A percentile compares a stretch with the other conserved stretches of the same genome.
Conservation (phyloP, 371 early-diverging fungal species). For the Quaeritorhiza haematococci region DNA sequence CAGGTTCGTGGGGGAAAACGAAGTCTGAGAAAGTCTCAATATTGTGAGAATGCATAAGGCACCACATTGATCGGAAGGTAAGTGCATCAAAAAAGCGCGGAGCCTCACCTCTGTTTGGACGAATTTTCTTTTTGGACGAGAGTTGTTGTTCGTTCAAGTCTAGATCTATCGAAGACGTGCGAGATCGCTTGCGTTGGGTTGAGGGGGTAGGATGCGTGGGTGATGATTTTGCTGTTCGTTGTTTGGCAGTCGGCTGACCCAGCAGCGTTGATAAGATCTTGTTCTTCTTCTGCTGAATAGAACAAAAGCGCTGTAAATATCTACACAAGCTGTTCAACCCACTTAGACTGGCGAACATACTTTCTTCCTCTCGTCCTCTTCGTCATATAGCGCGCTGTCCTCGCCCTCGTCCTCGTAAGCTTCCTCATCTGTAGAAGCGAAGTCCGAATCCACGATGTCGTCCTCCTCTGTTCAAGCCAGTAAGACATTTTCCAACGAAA, state of each 20-base stretch:
- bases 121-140: not conserved
- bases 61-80: not conserved
- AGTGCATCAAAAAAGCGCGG: not conserved
- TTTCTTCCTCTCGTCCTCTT: conserved; percentile 9
- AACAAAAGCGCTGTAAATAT: not conserved
- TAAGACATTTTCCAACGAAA: too few species aligned
- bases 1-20: not conserved
- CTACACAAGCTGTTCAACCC: not conserved
- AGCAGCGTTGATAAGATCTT: not conserved
- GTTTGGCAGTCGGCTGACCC: not conserved
- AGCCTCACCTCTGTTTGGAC: not conserved
- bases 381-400: conserved; percentile 6
- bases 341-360: not conserved
- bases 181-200: too few species aligned
- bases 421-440: conserved; percentile 22
- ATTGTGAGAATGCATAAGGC: not conserved
- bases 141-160: too few species aligned
- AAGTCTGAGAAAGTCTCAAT: not conserved
- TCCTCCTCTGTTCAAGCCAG: too few species aligned
- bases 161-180: too few species aligned
- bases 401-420: conserved; percentile 8
- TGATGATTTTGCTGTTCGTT: too few species aligned
- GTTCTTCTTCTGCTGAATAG: not conserved
- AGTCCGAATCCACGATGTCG: conserved; percentile 25
- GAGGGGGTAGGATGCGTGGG: too few species aligned